Evolutionary conservation across 257 asterid genomes (phyloP), one percentile per base, ranked within the genome.

Genomic region (Scutellaria baicalensis): DNA sequence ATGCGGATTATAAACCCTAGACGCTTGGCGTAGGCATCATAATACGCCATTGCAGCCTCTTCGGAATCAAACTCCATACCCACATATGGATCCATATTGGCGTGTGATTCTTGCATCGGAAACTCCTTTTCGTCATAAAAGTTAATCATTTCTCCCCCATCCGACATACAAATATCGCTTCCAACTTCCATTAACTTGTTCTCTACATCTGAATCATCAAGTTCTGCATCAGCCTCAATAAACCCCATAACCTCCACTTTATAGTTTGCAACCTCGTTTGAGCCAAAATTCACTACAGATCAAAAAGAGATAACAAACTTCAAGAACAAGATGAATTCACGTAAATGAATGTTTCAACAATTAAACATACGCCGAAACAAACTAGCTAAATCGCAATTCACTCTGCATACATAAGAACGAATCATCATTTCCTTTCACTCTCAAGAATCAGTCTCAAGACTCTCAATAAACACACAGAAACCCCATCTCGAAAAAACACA

Each of bases 11-110:
- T 52, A 76, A 85, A 83, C 21, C 88, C 91, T n/a, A 62, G 45
- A 62, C 44, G 68, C 76, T 74, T 77, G 14, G 88, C 88, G 66
- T 81, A 81, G 14, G 76, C 73, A 70, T 71, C 73, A 45, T 85
- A 82, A 73, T 78, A 85, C 27, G 72, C 83, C 79, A 79, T 78
- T 33, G 86, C 85, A 56, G 74, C 80, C 54, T 83, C 81, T 76
- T 83, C 83, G 3, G 85, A 78, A 12, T 79, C 80, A 8, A 85
- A 85, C 83, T 76, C 83, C 88, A 85, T 82, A 6, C 90, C 86
- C 11, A 80, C 71, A 58, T 27, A 68, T 17, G 90, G 85, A 40
- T 78, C 86, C 31, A 45, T 43, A 45, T 45, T 62, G 35, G 67
- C 13, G 8, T 62, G 69, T 42, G 51, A 52, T 59, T 75, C 74